Percentiles rank a stretch among this genome's conserved stretches.
Conservation (phyloP, 768 basidiomycete species). For the Rhizopogon vinicolor region DNA sequence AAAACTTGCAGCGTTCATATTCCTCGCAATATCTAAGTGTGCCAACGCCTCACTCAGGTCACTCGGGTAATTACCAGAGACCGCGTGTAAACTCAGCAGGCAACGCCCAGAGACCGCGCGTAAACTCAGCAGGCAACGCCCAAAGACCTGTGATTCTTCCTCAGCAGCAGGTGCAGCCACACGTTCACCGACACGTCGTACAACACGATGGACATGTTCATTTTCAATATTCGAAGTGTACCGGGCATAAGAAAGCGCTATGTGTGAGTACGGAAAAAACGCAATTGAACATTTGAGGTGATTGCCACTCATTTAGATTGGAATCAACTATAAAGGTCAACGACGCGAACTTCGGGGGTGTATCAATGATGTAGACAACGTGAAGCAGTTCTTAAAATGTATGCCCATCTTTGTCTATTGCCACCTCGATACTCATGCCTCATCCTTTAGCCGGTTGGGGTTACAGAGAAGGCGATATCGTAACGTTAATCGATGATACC, state of each 20-base stretch:
- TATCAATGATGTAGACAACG: slow-evolving; percentile 74
- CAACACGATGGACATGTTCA: slow-evolving; percentile 9
- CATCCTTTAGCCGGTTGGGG: slow-evolving; percentile 33
- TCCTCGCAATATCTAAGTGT: neutral
- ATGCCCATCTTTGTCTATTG: slow-evolving; percentile 10
- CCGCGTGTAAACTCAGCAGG: slow-evolving; percentile 18
- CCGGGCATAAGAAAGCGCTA: slow-evolving; percentile 48
- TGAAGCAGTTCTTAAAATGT: slow-evolving; percentile 66
- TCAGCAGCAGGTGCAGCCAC: slow-evolving; percentile 5
- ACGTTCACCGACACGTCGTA: slow-evolving; percentile 2
- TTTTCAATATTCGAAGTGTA: slow-evolving; percentile 48
- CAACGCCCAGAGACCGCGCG: slow-evolving; percentile 8
- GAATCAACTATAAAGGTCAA: slow-evolving; percentile 74
- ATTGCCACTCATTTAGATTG: slow-evolving; percentile 44
- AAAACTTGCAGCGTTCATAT: neutral
- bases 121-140: slow-evolving; percentile 14
- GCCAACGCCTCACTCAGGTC: slow-evolving; percentile 2
- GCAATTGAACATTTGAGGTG: neutral
- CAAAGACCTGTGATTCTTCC: neutral
- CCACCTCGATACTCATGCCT: neutral
- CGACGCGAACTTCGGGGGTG: slow-evolving; percentile 65
- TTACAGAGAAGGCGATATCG: slow-evolving; percentile 51
- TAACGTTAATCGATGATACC: slow-evolving; percentile 49
- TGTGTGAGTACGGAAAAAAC: slow-evolving; percentile 24
- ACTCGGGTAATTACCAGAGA: slow-evolving; percentile 10